These are phyloP conservation scores for Cyberlindnera mrakii DNA, from an alignment of 805 yeast genomes.

Conservation along the genomic window DNA sequence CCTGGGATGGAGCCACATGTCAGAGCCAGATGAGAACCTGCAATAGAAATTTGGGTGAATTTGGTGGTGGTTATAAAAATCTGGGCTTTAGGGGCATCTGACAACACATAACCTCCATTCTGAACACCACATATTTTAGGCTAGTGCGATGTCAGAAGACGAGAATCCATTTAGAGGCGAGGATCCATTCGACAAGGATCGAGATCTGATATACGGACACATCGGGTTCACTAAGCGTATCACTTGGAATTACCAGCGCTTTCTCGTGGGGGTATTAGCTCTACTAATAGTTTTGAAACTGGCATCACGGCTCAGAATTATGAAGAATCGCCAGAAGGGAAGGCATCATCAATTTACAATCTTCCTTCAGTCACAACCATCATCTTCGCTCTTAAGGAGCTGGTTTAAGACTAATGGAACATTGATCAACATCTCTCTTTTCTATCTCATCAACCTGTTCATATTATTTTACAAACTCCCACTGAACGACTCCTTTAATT, in stretches of 20 bases:
- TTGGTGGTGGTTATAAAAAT: too few relatives aligned
- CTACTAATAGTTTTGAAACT: neutral
- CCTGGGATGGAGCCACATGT: too few relatives aligned
- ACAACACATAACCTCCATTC: too few relatives aligned
- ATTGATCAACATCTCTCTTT: constrained; percentile 7
- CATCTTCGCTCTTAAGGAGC: constrained; percentile 1
- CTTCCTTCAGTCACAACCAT: constrained; percentile 7
- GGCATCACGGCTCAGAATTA: neutral
- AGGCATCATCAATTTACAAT: constrained; percentile 1
- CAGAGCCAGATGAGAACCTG: too few relatives aligned
- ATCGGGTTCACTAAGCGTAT: constrained; percentile 18
- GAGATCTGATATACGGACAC: constrained; percentile 15
- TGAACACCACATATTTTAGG: too few relatives aligned
- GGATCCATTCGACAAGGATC: constrained; percentile 19
- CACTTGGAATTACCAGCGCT: constrained; percentile 18
- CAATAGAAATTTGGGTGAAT: too few relatives aligned
- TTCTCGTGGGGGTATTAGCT: constrained; percentile 5
- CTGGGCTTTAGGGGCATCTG: too few relatives aligned
- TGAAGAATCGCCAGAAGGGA: constrained; percentile 1
- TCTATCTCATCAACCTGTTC: constrained; percentile 11
- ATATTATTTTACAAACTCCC: constrained; percentile 15
- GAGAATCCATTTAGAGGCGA: constrained; percentile 14
- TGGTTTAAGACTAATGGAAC: constrained; percentile 14
- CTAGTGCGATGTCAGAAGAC: constrained; percentile 1
- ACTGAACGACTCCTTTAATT: constrained; percentile 18